Evolutionary conservation across 345 rosid genomes (phyloP).

Genomic region (Populus deltoides): DNA sequence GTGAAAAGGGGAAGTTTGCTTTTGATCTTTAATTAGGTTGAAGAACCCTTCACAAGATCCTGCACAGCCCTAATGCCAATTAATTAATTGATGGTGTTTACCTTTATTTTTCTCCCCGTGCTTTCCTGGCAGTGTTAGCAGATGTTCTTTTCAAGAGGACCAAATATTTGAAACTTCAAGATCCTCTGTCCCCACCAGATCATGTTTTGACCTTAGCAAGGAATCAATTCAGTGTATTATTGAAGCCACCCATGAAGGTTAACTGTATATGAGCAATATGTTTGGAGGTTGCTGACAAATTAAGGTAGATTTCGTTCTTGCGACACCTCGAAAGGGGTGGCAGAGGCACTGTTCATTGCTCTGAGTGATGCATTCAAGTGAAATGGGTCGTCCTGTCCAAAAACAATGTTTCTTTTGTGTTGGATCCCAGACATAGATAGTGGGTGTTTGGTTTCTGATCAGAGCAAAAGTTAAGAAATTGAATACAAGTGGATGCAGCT

Average conservation of each 20-base stretch:
- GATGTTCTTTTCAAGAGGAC: slow-evolving; percentile 39
- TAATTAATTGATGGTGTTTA: slow-evolving; percentile 2
- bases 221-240: slow-evolving; percentile 49
- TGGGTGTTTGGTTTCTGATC: slow-evolving; percentile 58
- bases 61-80: neutral
- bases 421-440: slow-evolving; percentile 61
- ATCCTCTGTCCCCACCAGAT: slow-evolving; percentile 46
- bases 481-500: slow-evolving; percentile 65
- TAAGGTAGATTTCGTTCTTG: slow-evolving; percentile 37
- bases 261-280: slow-evolving; percentile 39
- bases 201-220: slow-evolving; percentile 39
- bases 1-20: neutral
- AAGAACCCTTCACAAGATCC: slow-evolving; percentile 14
- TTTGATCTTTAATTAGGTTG: slow-evolving; percentile 14
- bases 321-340: slow-evolving; percentile 17
- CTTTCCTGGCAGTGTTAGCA: slow-evolving; percentile 12
- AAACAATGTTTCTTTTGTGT: slow-evolving; percentile 22
- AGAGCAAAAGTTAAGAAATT: slow-evolving; percentile 56
- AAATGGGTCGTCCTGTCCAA: slow-evolving; percentile 27
- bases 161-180: slow-evolving; percentile 37
- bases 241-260: slow-evolving; percentile 35
- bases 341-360: slow-evolving; percentile 21
- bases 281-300: slow-evolving; percentile 48
- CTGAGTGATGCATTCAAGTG: slow-evolving; percentile 27
- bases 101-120: slow-evolving; percentile 6